Percentiles rank a stretch among this genome's conserved stretches.
These are phyloP conservation scores for Paecilomyces niveus DNA, from an alignment of 2,329 filamentous ascomycete genomes.

Conservation along the genomic window DNA sequence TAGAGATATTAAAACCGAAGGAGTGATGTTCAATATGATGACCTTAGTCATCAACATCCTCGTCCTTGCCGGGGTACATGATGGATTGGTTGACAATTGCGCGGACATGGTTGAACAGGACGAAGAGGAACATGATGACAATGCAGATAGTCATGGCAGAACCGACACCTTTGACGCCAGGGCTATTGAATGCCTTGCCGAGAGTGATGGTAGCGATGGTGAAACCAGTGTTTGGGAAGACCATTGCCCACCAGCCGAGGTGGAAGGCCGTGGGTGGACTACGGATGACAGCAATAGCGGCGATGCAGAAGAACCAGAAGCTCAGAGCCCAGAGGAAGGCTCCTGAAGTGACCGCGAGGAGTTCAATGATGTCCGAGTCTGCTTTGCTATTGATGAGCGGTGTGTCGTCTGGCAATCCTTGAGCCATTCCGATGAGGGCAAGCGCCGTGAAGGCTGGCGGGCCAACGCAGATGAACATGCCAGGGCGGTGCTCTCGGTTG, in stretches of 20 bases:
- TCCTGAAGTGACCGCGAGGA: conserved; percentile 42
- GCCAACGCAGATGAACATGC: conserved; percentile 70
- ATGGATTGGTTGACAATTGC: conserved; percentile 48
- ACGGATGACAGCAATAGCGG: conserved; percentile 39
- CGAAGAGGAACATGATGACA: conserved; percentile 50
- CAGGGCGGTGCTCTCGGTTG: conserved; percentile 56
- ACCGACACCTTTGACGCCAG: conserved; percentile 47
- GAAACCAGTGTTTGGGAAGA: conserved; percentile 60
- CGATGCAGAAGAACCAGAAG: conserved; percentile 51
- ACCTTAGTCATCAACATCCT: conserved; percentile 39
- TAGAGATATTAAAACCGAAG: background rate
- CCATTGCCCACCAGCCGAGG: conserved; percentile 56
- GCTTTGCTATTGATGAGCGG: conserved; percentile 33
- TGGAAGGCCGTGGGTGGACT: conserved; percentile 41
- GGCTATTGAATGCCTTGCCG: conserved; percentile 47
- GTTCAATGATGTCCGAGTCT: conserved; percentile 15
- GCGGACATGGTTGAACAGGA: conserved; percentile 42
- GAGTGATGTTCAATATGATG: background rate
- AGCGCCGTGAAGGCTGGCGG: conserved; percentile 65
- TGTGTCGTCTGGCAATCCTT: conserved; percentile 43
- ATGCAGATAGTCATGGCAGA: conserved; percentile 51
- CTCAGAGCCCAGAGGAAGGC: conserved; percentile 60
- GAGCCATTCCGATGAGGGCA: conserved; percentile 62
- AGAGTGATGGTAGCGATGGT: conserved; percentile 54
- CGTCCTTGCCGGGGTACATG: conserved; percentile 54